A percentile compares a stretch with the other conserved stretches of the same genome.
Evolutionary conservation across 1,284 basidiomycete genomes (phyloP).

Genomic region (Ganoderma sinense): DNA sequence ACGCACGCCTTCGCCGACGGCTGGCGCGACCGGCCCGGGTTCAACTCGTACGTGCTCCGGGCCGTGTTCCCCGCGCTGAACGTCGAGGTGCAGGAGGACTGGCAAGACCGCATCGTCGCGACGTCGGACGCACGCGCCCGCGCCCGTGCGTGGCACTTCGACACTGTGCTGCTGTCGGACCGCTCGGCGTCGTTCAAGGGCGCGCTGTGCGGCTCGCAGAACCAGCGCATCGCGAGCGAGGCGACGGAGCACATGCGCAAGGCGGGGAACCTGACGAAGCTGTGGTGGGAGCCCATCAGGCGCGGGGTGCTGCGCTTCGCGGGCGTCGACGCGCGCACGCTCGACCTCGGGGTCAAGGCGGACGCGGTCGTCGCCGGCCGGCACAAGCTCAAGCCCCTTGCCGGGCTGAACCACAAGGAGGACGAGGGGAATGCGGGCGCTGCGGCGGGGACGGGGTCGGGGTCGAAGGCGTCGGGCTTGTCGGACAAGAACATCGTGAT

Average conservation of each 20-base stretch:
- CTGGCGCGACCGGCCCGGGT: conserved; percentile 80
- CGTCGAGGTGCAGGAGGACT: conserved; percentile 74
- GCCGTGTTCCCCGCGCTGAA: conserved; percentile 79
- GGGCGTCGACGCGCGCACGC: conserved; percentile 47
- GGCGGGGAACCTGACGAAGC: conserved; percentile 44
- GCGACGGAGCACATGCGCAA: conserved; percentile 60
- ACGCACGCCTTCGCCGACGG: conserved; percentile 59
- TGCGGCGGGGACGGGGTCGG: not conserved
- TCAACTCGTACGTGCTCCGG: conserved; percentile 78
- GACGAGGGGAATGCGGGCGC: conserved; percentile 5
- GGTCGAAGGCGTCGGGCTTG: conserved; percentile 22
- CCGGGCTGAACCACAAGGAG: not conserved
- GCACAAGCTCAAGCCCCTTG: conserved; percentile 15
- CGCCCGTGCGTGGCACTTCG: conserved; percentile 62
- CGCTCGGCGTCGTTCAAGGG: conserved; percentile 80
- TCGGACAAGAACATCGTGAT: conserved; percentile 57
- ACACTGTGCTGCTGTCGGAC: conserved; percentile 71
- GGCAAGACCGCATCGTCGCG: conserved; percentile 64
- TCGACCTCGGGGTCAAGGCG: conserved; percentile 39
- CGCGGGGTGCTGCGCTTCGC: conserved; percentile 69
- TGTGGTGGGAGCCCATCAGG: conserved; percentile 78
- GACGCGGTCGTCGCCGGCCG: conserved; percentile 26
- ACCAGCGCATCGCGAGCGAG: conserved; percentile 74
- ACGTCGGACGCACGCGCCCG: conserved; percentile 49
- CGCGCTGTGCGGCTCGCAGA: conserved; percentile 61